Conservation (phyloP, 495 filamentous ascomycete species). For the Trichodelitschia bisporula region DNA sequence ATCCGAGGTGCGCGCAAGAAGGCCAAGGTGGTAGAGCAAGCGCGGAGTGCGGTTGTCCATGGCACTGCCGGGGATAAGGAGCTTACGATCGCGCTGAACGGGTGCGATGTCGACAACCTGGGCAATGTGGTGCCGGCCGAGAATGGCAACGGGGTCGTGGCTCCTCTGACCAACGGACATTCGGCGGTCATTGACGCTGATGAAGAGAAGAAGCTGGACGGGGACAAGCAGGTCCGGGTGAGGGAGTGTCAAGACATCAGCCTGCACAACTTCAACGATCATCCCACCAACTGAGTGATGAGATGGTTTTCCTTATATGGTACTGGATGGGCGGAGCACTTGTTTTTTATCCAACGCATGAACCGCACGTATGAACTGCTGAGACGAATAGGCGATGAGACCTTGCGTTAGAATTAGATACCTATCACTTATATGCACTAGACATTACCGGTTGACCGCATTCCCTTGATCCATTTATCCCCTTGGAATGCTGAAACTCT, state of each 20-base stretch:
- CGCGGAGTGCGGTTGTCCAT: constrained; percentile 40
- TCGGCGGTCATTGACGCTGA: not conserved
- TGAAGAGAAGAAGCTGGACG: constrained; percentile 1
- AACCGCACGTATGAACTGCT: too few species aligned
- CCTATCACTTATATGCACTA: too few species aligned
- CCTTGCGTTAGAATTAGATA: too few species aligned
- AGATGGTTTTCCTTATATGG: too few species aligned
- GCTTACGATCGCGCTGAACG: constrained; percentile 35
- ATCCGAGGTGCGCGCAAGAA: constrained; percentile 50
- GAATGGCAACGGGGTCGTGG: constrained; percentile 5
- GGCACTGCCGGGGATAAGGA: constrained; percentile 38
- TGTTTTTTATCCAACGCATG: too few species aligned
- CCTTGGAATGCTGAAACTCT: too few species aligned
- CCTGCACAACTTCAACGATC: constrained; percentile 17
- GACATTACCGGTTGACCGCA: too few species aligned
- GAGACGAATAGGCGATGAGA: too few species aligned
- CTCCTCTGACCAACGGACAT: constrained; percentile 1
- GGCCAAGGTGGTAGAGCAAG: constrained; percentile 42
- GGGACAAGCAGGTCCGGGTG: constrained; percentile 2
- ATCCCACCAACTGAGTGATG: constrained; percentile 1
- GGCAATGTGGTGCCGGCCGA: constrained; percentile 27
- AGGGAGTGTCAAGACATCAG: constrained; percentile 14
- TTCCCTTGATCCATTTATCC: too few species aligned
- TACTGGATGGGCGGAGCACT: too few species aligned
- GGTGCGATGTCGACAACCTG: constrained; percentile 28